Conservation (phyloP, 192 early-diverging fungal species). For the Rhizoclosmatium globosum region DNA sequence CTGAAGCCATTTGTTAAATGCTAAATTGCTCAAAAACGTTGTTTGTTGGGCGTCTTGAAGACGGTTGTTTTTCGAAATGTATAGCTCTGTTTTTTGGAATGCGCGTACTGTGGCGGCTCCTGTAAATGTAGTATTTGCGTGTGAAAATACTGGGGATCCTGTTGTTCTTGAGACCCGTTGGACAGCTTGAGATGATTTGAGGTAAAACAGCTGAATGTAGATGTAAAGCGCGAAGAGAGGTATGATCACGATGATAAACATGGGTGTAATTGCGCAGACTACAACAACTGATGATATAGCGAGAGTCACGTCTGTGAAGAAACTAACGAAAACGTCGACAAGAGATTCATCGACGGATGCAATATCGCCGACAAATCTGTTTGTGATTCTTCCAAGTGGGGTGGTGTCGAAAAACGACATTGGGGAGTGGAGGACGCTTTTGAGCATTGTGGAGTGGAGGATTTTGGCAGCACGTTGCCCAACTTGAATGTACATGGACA, state of each 20-base stretch:
- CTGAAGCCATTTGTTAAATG: slow-evolving; percentile 36
- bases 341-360: slow-evolving; percentile 66
- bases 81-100: slow-evolving; percentile 10
- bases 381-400: slow-evolving; percentile 71
- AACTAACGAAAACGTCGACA: slow-evolving; percentile 32
- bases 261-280: slow-evolving; percentile 59
- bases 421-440: slow-evolving; percentile 50
- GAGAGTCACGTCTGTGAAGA: slow-evolving; percentile 32
- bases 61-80: slow-evolving; percentile 60
- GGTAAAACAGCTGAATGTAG: slow-evolving; percentile 1
- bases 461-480: slow-evolving; percentile 28
- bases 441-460: slow-evolving; percentile 40
- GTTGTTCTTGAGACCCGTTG: slow-evolving; percentile 37
- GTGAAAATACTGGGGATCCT: slow-evolving; percentile 40
- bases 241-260: neutral
- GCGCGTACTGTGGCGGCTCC: slow-evolving; percentile 45
- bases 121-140: slow-evolving; percentile 45
- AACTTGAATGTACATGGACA: slow-evolving; percentile 31
- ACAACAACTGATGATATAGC: slow-evolving; percentile 64
- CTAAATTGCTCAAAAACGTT: slow-evolving; percentile 66
- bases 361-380: slow-evolving; percentile 81
- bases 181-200: slow-evolving; percentile 39
- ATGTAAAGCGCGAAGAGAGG: neutral
- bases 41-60: slow-evolving; percentile 62
- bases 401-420: slow-evolving; percentile 66